These are phyloP conservation scores for Volvariella surrecta DNA, from an alignment of 1,284 basidiomycete genomes.

Conservation along the genomic window DNA sequence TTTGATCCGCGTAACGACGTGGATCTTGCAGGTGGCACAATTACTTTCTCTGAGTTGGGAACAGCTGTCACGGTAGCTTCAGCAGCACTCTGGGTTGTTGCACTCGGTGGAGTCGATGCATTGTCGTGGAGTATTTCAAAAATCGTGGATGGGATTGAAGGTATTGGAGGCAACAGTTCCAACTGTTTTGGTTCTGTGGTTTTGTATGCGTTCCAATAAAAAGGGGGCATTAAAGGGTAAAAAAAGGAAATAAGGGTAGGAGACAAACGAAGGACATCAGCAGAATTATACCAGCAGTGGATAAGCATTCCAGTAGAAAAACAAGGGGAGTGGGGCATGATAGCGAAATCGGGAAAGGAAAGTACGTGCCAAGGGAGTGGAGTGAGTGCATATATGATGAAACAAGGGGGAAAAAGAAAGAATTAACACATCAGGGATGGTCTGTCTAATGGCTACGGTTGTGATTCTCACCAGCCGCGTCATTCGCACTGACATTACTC, in stretches of 20 bases:
- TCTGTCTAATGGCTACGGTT: neutral
- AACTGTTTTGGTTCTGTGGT: neutral
- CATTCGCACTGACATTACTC: constrained; percentile 28
- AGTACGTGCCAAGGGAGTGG: neutral
- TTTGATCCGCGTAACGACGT: no score
- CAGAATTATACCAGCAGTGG: neutral
- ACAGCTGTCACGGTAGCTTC: neutral
- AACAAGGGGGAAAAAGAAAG: constrained; percentile 3
- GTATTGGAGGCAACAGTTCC: constrained; percentile 1
- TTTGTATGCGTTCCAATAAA: neutral
- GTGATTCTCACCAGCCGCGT: constrained; percentile 21
- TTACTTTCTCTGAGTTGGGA: neutral
- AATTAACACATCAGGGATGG: constrained; percentile 5
- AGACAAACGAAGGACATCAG: neutral
- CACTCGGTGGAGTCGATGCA: neutral
- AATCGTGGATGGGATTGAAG: neutral
- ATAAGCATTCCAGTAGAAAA: neutral
- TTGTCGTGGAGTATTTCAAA: neutral
- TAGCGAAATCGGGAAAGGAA: neutral
- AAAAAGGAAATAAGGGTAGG: neutral
- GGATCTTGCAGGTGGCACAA: no score
- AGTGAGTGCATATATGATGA: constrained; percentile 1
- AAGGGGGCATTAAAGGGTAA: neutral
- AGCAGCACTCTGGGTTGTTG: neutral
- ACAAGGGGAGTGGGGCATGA: neutral